Percentiles rank a stretch among this genome's conserved stretches.
Evolutionary conservation across 2,329 filamentous ascomycete genomes (phyloP).

Genomic region (Claviceps monticola): DNA sequence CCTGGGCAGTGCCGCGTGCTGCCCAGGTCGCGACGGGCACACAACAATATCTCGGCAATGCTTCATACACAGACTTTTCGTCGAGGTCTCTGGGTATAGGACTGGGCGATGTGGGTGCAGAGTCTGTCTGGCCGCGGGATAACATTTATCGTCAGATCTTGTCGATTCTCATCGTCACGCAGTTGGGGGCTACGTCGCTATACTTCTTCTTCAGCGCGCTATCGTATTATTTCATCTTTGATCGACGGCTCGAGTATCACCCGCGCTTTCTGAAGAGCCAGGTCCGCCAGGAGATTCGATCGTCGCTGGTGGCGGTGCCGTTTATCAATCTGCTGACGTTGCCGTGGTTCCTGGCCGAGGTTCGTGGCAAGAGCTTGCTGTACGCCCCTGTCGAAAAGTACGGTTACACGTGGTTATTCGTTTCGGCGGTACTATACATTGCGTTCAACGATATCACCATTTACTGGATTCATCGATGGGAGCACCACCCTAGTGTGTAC

Average conservation of each 20-base stretch:
- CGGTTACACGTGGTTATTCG: constrained; percentile 24
- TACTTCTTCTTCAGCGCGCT: constrained; percentile 58
- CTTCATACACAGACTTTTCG: constrained; percentile 2
- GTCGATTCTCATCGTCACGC: constrained; percentile 25
- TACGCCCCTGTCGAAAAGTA: constrained; percentile 26
- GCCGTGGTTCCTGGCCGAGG: constrained; percentile 31
- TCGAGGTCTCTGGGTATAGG: too few relatives aligned
- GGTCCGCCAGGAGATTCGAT: constrained; percentile 28
- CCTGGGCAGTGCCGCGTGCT: constrained; percentile 20
- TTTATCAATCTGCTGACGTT: constrained; percentile 30
- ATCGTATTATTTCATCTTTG: constrained; percentile 56
- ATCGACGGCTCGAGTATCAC: constrained; percentile 30
- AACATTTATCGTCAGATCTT: constrained; percentile 25
- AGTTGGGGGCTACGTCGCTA: constrained; percentile 22
- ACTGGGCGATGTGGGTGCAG: background rate
- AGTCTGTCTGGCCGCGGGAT: constrained; percentile 25
- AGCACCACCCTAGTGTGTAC: constrained; percentile 68
- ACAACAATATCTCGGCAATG: constrained; percentile 2
- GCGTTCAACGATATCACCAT: constrained; percentile 32
- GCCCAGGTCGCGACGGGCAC: too few relatives aligned
- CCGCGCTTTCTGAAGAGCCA: constrained; percentile 35
- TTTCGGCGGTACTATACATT: constrained; percentile 26
- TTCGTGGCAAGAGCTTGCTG: constrained; percentile 30
- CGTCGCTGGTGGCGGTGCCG: constrained; percentile 28
- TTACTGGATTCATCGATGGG: constrained; percentile 80